These are phyloP conservation scores for Carpinus viminea DNA, from an alignment of 306 rosid species.

Conservation along the genomic window DNA sequence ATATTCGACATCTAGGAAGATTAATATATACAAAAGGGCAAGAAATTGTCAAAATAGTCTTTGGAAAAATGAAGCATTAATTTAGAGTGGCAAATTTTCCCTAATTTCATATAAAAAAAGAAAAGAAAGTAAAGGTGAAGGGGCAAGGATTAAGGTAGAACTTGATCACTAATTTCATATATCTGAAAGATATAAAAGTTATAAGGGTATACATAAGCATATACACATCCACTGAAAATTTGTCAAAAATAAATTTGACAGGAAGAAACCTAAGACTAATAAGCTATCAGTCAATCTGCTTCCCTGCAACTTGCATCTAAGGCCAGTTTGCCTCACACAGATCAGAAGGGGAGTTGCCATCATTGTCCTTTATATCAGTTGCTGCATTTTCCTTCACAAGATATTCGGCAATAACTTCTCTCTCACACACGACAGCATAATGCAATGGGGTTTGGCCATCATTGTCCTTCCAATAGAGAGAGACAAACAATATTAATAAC, in stretches of 20 bases:
- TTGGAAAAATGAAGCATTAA: no score
- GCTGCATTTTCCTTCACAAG: slow-evolving; percentile 84
- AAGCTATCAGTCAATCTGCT: slow-evolving; percentile 36
- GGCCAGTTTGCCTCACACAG: slow-evolving; percentile 77
- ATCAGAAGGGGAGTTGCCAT: slow-evolving; percentile 72
- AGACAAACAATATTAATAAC: slow-evolving; percentile 27
- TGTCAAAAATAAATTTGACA: slow-evolving; percentile 31
- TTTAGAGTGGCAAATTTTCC: no score
- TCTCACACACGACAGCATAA: slow-evolving; percentile 82
- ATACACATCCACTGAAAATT: slow-evolving; percentile 49
- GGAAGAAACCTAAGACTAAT: slow-evolving; percentile 24
- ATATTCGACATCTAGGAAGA: no score
- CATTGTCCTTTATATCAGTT: slow-evolving; percentile 60
- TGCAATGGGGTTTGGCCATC: slow-evolving; percentile 94
- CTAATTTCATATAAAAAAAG: no score
- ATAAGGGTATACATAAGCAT: slow-evolving; percentile 37
- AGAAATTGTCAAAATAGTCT: no score
- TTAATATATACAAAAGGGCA: no score
- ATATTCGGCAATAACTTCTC: slow-evolving; percentile 82
- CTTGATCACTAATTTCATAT: neutral
- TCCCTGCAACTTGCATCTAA: slow-evolving; percentile 53
- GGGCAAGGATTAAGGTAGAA: neutral
- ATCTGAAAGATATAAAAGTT: slow-evolving; percentile 15
- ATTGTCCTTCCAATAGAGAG: slow-evolving; percentile 60
- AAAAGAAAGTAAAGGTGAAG: neutral